phyloP scores from a whole-genome alignment of 164 flowering plant species.

The Tinospora cordifolia region DNA sequence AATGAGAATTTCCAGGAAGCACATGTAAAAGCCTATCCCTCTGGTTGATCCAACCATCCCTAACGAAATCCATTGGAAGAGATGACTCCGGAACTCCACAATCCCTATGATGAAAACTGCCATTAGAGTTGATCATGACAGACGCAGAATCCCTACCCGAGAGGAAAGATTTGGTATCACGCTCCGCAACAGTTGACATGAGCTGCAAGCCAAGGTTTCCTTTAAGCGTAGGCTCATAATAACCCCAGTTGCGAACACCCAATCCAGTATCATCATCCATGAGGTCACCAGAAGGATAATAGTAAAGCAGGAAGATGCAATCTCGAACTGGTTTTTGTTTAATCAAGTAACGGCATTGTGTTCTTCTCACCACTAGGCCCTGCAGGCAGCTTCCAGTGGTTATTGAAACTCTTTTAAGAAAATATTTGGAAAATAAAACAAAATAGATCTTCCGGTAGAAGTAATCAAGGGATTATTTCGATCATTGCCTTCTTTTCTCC shows the following conservation, averaged over 20 bases:
- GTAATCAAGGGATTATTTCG: not conserved
- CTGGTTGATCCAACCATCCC: conserved; percentile 52
- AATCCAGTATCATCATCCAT: conserved; percentile 70
- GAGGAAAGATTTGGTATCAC: conserved; percentile 42
- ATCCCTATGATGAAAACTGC: conserved; percentile 43
- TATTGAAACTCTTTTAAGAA: not conserved
- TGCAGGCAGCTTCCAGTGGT: not conserved
- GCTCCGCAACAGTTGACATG: conserved; percentile 45
- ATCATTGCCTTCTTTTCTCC: not conserved
- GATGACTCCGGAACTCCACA: conserved; percentile 36
- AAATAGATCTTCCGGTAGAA: not conserved
- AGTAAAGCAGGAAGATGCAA: not conserved
- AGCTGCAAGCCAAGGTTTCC: conserved; percentile 67
- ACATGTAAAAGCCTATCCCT: conserved; percentile 46
- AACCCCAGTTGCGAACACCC: conserved; percentile 72
- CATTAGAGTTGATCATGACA: conserved; percentile 38
- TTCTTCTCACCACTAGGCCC: not conserved
- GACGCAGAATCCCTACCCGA: conserved; percentile 47
- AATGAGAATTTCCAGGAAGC: conserved; percentile 41
- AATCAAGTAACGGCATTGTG: conserved; percentile 7
- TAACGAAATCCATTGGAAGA: conserved; percentile 41
- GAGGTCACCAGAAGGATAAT: not conserved
- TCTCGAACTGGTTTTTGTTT: conserved; percentile 5
- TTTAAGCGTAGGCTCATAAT: conserved; percentile 54
- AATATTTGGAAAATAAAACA: not conserved